Base-by-base conservation (phyloP, 179 eudicot genomes). In the Vitellaria paradoxa region DNA sequence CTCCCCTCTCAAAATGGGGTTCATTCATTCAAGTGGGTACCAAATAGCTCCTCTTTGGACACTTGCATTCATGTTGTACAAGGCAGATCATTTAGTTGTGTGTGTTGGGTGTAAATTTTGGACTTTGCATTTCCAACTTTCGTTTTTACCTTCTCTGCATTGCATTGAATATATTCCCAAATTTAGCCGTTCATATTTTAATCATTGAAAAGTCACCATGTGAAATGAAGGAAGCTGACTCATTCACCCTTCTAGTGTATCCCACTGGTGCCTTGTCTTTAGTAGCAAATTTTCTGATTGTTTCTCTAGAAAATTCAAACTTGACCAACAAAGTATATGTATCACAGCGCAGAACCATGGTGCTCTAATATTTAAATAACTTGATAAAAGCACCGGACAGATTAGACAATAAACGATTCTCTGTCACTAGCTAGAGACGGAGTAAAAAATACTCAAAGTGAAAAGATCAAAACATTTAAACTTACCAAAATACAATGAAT, bases 11-110 rank as follows among this genome's bases (percentile, higher is more conserved):
- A 46, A 61, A 61, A 60, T 20, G 21, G 21, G 65, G 3, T 42
- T 42, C 45, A 42, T 70, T 9, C n/a, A 60, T 26, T 10, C 18
- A 20, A 42, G 4, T 13, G 50, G 65, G 47, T 40, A 18, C 46
- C 37, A 40, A 56, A 59, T 9, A 42, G 65, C 52, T 57, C 65
- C 15, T 56, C 18, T 57, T 73, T 73, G 76, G 64, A 72, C 74
- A 21, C 74, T 14, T 24, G 46, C 49, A 68, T 68, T 26, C 13
- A 45, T 46, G 30, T 46, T n/a, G 11, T 10, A 30, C 2, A 72
- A 12, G 64, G 62, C 64, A 72, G 30, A 14, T 24, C 10, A 14
- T 24, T 10, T 10, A 62, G 14, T 24, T 59, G 37, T 30, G 37
- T 30, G 37, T 30, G 37, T 30, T 30, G 37, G 1, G 37, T 30